phyloP scores from a whole-genome alignment of 192 early-diverging fungal genomes.

The Kappamyces sp. region DNA sequence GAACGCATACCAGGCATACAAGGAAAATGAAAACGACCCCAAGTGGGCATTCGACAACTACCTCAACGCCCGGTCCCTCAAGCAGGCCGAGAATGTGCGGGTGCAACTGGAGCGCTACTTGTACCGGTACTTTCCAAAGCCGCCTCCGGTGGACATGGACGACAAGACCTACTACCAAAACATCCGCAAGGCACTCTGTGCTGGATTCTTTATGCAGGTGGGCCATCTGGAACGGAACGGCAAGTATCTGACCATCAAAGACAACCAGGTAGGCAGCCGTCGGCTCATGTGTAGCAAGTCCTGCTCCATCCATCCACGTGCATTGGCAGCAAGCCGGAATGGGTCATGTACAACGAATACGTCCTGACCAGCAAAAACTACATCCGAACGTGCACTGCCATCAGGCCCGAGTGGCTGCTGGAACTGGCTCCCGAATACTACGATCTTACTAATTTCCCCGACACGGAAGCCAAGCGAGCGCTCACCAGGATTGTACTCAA shows the following conservation, averaged over 20 bases:
- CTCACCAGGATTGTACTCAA: slow-evolving; percentile 64
- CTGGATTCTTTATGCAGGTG: slow-evolving; percentile 99
- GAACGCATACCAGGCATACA: slow-evolving; percentile 94
- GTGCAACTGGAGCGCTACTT: slow-evolving; percentile 80
- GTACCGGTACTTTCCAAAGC: slow-evolving; percentile 40
- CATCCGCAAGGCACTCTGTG: slow-evolving; percentile 80
- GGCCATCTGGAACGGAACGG: slow-evolving; percentile 81
- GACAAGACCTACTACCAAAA: slow-evolving; percentile 47
- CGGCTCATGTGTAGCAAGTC: slow-evolving; percentile 49
- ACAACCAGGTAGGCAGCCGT: slow-evolving; percentile 69
- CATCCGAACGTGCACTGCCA: slow-evolving; percentile 87
- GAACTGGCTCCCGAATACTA: slow-evolving; percentile 84
- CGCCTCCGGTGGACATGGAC: slow-evolving; percentile 36
- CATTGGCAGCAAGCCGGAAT: slow-evolving; percentile 88
- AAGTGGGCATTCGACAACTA: slow-evolving; percentile 95
- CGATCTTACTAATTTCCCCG: slow-evolving; percentile 83
- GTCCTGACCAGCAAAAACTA: slow-evolving; percentile 94
- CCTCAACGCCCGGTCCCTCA: slow-evolving; percentile 81
- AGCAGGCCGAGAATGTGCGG: slow-evolving; percentile 87
- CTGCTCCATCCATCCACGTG: slow-evolving; percentile 88
- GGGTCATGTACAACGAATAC: slow-evolving; percentile 99
- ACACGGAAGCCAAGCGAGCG: slow-evolving; percentile 83
- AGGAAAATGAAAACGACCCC: slow-evolving; percentile 62
- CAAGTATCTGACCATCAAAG: slow-evolving; percentile 90
- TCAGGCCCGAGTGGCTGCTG: slow-evolving; percentile 71